These are phyloP conservation scores for Alternaria arborescens DNA, from an alignment of 2,329 filamentous ascomycete genomes.

Conservation along the genomic window DNA sequence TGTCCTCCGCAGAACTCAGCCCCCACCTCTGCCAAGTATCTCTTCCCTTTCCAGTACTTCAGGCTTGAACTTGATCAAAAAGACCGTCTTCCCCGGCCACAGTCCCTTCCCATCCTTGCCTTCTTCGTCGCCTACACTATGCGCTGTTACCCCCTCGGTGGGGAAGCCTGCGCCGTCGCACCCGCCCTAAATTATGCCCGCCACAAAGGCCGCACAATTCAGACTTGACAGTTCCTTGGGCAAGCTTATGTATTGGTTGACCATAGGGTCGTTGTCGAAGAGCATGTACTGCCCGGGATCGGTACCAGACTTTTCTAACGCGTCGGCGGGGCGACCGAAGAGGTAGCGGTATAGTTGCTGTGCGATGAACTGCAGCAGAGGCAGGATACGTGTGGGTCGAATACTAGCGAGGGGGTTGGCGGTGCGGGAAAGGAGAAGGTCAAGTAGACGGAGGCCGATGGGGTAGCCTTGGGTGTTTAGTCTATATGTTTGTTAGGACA, in stretches of 20 bases:
- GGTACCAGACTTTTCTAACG: conserved; percentile 85
- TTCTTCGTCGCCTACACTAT: conserved; percentile 67
- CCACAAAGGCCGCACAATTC: conserved; percentile 95
- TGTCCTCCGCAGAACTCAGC: conserved; percentile 29
- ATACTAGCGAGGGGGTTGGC: conserved; percentile 55
- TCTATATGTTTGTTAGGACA: conserved; percentile 55
- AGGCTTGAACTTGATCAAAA: conserved; percentile 89
- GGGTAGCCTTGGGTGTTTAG: conserved; percentile 92
- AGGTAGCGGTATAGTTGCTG: conserved; percentile 91
- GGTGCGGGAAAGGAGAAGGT: conserved; percentile 84
- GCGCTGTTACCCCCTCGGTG: conserved; percentile 83
- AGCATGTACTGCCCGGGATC: conserved; percentile 99
- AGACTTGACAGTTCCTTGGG: conserved; percentile 95
- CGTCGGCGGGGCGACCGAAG: conserved; percentile 89
- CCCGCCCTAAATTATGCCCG: conserved; percentile 92
- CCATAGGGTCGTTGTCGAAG: conserved; percentile 95
- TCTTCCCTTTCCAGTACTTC: conserved; percentile 92
- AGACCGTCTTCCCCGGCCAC: conserved; percentile 97
- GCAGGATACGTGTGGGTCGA: conserved; percentile 86
- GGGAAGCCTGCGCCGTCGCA: conserved; percentile 93
- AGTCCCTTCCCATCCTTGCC: conserved; percentile 65
- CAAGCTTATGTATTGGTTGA: conserved; percentile 92
- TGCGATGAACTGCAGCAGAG: conserved; percentile 94
- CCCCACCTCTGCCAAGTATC: conserved; percentile 70
- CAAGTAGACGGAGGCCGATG: conserved; percentile 91